A percentile compares a stretch with the other conserved stretches of the same genome.
phyloP scores from a whole-genome alignment of 108 stramenopile species.

The Nitzschia palea region DNA sequence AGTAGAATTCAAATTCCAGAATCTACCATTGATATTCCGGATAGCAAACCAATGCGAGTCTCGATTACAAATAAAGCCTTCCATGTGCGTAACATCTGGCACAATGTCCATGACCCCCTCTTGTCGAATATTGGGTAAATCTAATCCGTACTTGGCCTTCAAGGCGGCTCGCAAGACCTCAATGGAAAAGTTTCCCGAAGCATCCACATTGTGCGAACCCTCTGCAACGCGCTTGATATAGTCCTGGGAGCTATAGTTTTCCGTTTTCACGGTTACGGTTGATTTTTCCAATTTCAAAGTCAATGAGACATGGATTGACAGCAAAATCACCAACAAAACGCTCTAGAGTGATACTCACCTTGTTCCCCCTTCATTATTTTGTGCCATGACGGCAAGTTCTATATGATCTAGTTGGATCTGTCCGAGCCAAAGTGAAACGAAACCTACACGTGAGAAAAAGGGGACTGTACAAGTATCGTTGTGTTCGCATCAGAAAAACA shows the following conservation, averaged over 20 bases:
- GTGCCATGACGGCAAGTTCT: constrained; percentile 80
- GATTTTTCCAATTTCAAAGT: too few species aligned
- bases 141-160: constrained; percentile 36
- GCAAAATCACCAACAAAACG: not conserved
- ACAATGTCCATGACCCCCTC: constrained; percentile 25
- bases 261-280: too few species aligned
- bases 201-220: constrained; percentile 78
- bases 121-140: constrained; percentile 51
- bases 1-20: constrained; percentile 86
- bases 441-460: not conserved
- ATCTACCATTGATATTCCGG: constrained; percentile 75
- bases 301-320: not conserved
- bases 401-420: constrained; percentile 73
- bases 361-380: constrained; percentile 68
- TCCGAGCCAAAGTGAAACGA: not conserved
- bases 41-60: constrained; percentile 89
- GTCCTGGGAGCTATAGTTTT: constrained; percentile 65
- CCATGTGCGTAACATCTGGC: constrained; percentile 61
- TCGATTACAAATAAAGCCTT: constrained; percentile 80
- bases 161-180: constrained; percentile 75
- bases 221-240: constrained; percentile 67
- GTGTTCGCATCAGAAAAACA: not conserved
- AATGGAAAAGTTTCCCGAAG: constrained; percentile 81
- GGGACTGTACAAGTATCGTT: not conserved
- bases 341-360: constrained; percentile 3